A percentile compares a stretch with the other conserved stretches of the same genome.
phyloP scores from a whole-genome alignment of 805 yeast genomes.

The Hanseniaspora meyeri region DNA sequence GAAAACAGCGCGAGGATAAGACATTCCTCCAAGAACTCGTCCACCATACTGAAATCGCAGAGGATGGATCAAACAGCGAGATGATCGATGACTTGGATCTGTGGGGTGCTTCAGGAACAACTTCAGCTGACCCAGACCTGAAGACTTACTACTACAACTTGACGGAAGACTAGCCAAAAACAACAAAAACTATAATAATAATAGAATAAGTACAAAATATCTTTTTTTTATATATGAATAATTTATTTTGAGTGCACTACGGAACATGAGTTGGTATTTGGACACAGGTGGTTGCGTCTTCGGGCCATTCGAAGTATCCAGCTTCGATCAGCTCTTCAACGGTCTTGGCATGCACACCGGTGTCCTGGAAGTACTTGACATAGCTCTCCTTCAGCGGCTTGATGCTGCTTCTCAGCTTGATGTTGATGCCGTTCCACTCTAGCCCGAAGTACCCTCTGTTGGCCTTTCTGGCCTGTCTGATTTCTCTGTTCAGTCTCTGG shows the following conservation, averaged over 20 bases:
- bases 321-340: conserved; percentile 32
- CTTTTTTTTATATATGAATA: not conserved
- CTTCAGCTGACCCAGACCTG: not conserved
- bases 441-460: conserved; percentile 36
- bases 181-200: not conserved
- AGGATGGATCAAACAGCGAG: not conserved
- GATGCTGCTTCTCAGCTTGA: conserved; percentile 33
- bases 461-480: conserved; percentile 28
- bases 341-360: conserved; percentile 30
- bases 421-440: conserved; percentile 40
- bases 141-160: not conserved
- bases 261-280: conserved; percentile 15
- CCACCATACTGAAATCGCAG: not conserved
- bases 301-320: conserved; percentile 28
- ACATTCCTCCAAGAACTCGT: not conserved
- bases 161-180: not conserved
- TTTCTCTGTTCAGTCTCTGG: conserved; percentile 32
- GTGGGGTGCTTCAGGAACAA: not conserved
- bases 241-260: not conserved
- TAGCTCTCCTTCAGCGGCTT: conserved; percentile 36
- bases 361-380: conserved; percentile 29
- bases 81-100: conserved; percentile 1
- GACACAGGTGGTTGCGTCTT: conserved; percentile 17
- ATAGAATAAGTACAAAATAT: no score
- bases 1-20: not conserved